Evolutionary conservation across 2,329 filamentous ascomycete species (phyloP).

Genomic region (Colletotrichum neosansevieriae): DNA sequence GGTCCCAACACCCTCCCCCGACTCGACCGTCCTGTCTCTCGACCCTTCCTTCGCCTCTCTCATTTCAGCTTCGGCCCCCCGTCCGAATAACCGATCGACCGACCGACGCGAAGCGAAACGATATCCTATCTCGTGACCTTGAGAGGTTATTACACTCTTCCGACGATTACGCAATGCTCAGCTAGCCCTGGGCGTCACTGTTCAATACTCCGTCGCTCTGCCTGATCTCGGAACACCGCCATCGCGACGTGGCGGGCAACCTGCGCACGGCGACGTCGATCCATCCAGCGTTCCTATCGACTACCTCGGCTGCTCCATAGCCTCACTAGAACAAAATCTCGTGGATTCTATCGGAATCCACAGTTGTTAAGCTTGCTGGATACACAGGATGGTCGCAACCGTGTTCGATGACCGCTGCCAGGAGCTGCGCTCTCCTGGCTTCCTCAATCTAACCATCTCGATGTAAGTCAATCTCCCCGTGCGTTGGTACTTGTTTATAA

Average conservation of each 20-base stretch:
- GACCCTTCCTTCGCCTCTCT: conserved; percentile 6
- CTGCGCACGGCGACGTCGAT: conserved; percentile 5
- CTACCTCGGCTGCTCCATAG: not conserved
- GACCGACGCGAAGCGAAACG: conserved; percentile 18
- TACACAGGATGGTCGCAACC: conserved; percentile 26
- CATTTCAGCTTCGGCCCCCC: conserved; percentile 29
- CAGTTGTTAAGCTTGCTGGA: not conserved
- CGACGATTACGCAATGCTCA: conserved; percentile 32
- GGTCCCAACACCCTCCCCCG: not conserved
- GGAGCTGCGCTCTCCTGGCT: conserved; percentile 63
- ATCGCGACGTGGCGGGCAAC: conserved; percentile 15
- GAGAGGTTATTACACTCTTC: conserved; percentile 1
- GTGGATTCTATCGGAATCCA: not conserved
- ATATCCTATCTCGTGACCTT: conserved; percentile 13
- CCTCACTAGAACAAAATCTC: not conserved
- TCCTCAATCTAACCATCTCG: conserved; percentile 67
- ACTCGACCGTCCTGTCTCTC: conserved; percentile 4
- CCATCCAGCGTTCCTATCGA: not conserved
- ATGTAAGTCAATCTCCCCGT: conserved; percentile 56
- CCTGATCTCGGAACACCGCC: conserved; percentile 19
- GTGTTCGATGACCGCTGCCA: conserved; percentile 58
- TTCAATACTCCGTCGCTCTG: conserved; percentile 17
- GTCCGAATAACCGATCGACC: conserved; percentile 13
- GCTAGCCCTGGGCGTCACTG: conserved; percentile 16
- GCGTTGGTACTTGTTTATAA: too few relatives aligned